Evolutionary conservation across 2,329 filamentous ascomycete species (phyloP).

Genomic region (Neocatenulostroma microsporum): DNA sequence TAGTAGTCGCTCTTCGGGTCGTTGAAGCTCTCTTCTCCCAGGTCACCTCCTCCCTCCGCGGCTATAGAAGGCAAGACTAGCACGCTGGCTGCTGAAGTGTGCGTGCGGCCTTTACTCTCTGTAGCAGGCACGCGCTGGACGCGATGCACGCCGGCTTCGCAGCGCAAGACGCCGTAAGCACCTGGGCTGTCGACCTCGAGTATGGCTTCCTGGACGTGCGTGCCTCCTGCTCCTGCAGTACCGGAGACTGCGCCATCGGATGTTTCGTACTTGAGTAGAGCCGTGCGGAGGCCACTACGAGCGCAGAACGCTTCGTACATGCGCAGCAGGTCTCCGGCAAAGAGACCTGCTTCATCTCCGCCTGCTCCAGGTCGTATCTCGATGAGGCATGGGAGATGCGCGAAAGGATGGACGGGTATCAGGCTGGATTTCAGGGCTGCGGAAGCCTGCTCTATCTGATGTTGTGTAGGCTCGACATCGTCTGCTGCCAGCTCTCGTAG

Average conservation of each 20-base stretch:
- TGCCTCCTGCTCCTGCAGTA: constrained; percentile 51
- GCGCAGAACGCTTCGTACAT: constrained; percentile 84
- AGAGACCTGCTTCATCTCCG: constrained; percentile 83
- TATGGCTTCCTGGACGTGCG: constrained; percentile 75
- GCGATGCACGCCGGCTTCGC: constrained; percentile 88
- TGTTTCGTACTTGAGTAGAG: constrained; percentile 71
- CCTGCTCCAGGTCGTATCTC: constrained; percentile 90
- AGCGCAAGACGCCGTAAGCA: constrained; percentile 72
- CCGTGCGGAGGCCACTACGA: constrained; percentile 56
- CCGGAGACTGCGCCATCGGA: constrained; percentile 50
- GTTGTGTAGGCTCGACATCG: constrained; percentile 62
- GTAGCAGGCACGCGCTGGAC: constrained; percentile 91
- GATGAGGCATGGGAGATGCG: constrained; percentile 77
- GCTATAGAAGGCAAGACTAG: constrained; percentile 85
- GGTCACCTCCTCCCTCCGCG: constrained; percentile 42
- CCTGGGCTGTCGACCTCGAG: constrained; percentile 71
- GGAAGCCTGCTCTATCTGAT: constrained; percentile 55
- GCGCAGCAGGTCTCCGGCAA: constrained; percentile 74
- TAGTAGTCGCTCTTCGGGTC: constrained; percentile 90
- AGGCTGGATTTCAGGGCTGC: constrained; percentile 65
- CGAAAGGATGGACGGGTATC: constrained; percentile 83
- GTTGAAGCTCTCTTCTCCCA: constrained; percentile 55
- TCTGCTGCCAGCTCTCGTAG: constrained; percentile 53
- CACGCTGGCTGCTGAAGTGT: constrained; percentile 87
- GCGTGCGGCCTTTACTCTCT: constrained; percentile 81